Evolutionary conservation across 345 rosid genomes (phyloP).

Genomic region (Pugionium cornutum): DNA sequence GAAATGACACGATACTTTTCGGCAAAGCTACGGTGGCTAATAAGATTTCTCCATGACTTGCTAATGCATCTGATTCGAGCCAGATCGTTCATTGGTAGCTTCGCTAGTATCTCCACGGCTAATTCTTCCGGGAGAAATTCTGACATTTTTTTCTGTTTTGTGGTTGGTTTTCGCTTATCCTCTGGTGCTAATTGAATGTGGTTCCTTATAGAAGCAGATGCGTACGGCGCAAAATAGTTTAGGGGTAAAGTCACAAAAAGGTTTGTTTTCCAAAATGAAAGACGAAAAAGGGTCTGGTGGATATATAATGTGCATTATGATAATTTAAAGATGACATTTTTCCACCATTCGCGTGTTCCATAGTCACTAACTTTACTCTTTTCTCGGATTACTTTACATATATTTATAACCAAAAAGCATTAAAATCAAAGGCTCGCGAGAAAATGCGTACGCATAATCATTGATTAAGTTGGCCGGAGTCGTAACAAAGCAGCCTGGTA

Average conservation of each 20-base stretch:
- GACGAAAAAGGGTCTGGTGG: background rate
- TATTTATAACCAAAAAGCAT: background rate
- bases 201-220: constrained; percentile 16
- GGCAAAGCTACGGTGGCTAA: constrained; percentile 17
- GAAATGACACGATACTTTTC: constrained; percentile 16
- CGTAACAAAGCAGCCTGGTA: background rate
- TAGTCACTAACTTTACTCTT: background rate
- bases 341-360: background rate
- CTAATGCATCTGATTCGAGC: constrained; percentile 36
- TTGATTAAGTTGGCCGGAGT: background rate
- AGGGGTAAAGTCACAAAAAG: background rate
- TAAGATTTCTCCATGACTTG: constrained; percentile 37
- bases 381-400: too few species aligned
- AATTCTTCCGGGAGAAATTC: constrained; percentile 31
- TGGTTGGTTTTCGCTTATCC: background rate
- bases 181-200: background rate
- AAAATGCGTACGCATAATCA: constrained; percentile 15
- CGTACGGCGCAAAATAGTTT: constrained; percentile 2
- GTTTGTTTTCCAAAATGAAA: background rate
- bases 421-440: constrained; percentile 6
- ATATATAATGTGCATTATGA: constrained; percentile 12
- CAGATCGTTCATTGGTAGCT: constrained; percentile 28
- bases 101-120: constrained; percentile 31
- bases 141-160: constrained; percentile 15
- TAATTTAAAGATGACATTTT: constrained; percentile 2